Evolutionary conservation across 2,329 filamentous ascomycete genomes (phyloP).

Genomic region (Dothistroma pini): DNA sequence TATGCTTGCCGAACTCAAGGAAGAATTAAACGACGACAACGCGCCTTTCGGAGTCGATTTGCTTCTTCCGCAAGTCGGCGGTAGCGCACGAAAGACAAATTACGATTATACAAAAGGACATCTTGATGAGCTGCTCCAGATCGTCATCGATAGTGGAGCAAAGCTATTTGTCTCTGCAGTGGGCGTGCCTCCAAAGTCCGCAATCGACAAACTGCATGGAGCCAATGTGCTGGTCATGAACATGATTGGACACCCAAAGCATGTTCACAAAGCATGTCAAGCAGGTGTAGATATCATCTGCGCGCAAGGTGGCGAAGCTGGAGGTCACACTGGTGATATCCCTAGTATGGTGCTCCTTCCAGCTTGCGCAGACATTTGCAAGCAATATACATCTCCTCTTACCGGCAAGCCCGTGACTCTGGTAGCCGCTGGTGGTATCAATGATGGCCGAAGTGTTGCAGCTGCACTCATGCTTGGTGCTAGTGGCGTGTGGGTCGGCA

Average conservation of each 20-base stretch:
- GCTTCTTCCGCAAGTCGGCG: constrained; percentile 87
- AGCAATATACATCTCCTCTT: constrained; percentile 77
- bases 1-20: constrained; percentile 90
- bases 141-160: constrained; percentile 84
- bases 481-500: constrained; percentile 89
- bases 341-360: constrained; percentile 89
- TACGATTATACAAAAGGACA: constrained; percentile 99
- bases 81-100: constrained; percentile 79
- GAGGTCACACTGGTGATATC: constrained; percentile 72
- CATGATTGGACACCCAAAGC: constrained; percentile 99
- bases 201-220: constrained; percentile 85
- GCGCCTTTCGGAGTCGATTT: constrained; percentile 92
- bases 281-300: constrained; percentile 92
- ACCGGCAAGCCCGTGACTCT: constrained; percentile 84
- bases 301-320: constrained; percentile 93
- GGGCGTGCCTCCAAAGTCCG: constrained; percentile 78
- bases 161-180: constrained; percentile 94
- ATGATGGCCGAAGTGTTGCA: constrained; percentile 84
- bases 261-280: constrained; percentile 89
- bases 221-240: constrained; percentile 94
- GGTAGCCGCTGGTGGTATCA: constrained; percentile 86
- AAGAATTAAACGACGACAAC: constrained; percentile 78
- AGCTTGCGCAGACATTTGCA: constrained; percentile 75
- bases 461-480: constrained; percentile 90
- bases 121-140: constrained; percentile 79